Conservation (phyloP, 1,139 yeast species). For the Debaryomyces singareniensis region DNA sequence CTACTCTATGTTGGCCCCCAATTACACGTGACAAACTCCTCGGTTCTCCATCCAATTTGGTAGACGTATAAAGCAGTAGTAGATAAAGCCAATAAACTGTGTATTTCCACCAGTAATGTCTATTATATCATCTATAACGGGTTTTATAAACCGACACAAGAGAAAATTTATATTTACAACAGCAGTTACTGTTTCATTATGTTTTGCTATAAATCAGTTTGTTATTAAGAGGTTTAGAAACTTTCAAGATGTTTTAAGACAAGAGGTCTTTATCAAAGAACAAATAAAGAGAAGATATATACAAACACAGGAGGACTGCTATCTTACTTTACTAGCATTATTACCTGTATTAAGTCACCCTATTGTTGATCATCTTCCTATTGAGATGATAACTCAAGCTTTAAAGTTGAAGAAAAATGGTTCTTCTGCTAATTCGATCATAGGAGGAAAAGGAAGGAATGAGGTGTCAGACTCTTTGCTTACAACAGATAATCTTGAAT, state of each 20-base stretch:
- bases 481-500: slow-evolving; percentile 35
- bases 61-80: not conserved
- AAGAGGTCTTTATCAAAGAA: slow-evolving; percentile 74
- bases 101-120: slow-evolving; percentile 32
- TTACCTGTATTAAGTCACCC: slow-evolving; percentile 72
- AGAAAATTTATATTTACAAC: slow-evolving; percentile 53
- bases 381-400: slow-evolving; percentile 68
- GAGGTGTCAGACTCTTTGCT: slow-evolving; percentile 24
- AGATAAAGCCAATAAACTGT: no score
- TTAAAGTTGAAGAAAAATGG: slow-evolving; percentile 52
- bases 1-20: no score
- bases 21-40: no score
- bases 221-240: slow-evolving; percentile 56
- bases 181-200: slow-evolving; percentile 50
- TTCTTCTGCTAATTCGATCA: slow-evolving; percentile 5
- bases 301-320: slow-evolving; percentile 89
- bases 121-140: slow-evolving; percentile 47
- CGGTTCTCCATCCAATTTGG: no score
- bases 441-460: slow-evolving; percentile 3
- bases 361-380: slow-evolving; percentile 57
- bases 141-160: slow-evolving; percentile 56
- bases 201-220: slow-evolving; percentile 54
- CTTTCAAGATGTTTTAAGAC: slow-evolving; percentile 61
- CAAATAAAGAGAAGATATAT: slow-evolving; percentile 71
- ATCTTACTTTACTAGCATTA: slow-evolving; percentile 76